These are phyloP conservation scores for Torulaspora gathmanii DNA, from an alignment of 805 yeast species.

Conservation along the genomic window DNA sequence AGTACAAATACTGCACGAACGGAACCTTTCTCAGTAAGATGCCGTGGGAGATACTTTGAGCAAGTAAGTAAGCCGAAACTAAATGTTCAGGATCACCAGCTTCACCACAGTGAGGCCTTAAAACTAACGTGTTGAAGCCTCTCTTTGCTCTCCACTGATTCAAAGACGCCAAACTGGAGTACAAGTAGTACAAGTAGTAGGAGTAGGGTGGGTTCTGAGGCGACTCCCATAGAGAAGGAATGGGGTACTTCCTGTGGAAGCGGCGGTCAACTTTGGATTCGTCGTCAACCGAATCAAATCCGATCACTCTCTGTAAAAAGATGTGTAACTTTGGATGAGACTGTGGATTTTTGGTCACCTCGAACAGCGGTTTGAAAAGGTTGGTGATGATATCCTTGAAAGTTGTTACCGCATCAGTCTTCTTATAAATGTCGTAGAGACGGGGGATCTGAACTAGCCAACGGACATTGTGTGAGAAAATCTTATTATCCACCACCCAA, in stretches of 20 bases:
- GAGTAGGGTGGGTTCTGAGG: constrained; percentile 93
- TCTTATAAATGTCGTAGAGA: constrained; percentile 82
- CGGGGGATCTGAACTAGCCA: constrained; percentile 97
- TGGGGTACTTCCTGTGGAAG: constrained; percentile 75
- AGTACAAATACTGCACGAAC: constrained; percentile 87
- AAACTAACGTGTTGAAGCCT: constrained; percentile 82
- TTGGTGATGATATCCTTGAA: constrained; percentile 78
- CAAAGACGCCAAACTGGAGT: constrained; percentile 78
- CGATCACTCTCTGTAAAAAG: constrained; percentile 89
- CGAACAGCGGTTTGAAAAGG: constrained; percentile 81
- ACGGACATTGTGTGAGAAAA: constrained; percentile 88
- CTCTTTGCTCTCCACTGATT: constrained; percentile 76
- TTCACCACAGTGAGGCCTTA: constrained; percentile 98
- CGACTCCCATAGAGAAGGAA: constrained; percentile 78
- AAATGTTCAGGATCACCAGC: constrained; percentile 99
- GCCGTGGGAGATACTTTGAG: constrained; percentile 95
- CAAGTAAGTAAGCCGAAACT: constrained; percentile 78
- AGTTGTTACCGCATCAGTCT: constrained; percentile 58
- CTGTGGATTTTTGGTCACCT: constrained; percentile 79
- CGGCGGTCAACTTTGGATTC: constrained; percentile 89
- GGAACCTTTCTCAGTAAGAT: constrained; percentile 90
- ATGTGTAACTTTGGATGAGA: constrained; percentile 87
- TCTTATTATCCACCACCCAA: constrained; percentile 92
- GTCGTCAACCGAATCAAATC: constrained; percentile 97
- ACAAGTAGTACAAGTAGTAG: constrained; percentile 84